phyloP scores from a whole-genome alignment of 1,139 yeast species.

The Saccharomyces hybrid region DNA sequence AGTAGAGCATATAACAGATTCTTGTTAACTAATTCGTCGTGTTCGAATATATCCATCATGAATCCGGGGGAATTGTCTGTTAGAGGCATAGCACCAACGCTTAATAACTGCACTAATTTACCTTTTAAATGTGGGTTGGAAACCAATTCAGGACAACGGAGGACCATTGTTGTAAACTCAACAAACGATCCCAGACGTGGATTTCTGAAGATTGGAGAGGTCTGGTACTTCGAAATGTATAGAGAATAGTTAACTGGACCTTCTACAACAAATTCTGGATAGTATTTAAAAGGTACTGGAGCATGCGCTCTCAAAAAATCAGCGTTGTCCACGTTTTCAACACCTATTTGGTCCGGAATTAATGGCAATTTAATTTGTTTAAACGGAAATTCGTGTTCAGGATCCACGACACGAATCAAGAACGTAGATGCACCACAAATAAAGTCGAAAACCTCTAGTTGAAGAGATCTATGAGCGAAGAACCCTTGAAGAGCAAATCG shows the following conservation, averaged over 20 bases:
- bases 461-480: slow-evolving; percentile 47
- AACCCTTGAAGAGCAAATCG: slow-evolving; percentile 54
- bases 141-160: slow-evolving; percentile 78
- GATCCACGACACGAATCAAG: slow-evolving; percentile 65
- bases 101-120: slow-evolving; percentile 70
- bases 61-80: slow-evolving; percentile 63
- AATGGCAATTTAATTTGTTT: slow-evolving; percentile 55
- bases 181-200: slow-evolving; percentile 51
- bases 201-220: slow-evolving; percentile 53
- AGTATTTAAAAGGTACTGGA: slow-evolving; percentile 72
- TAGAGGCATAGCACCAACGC: slow-evolving; percentile 61
- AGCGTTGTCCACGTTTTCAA: slow-evolving; percentile 61
- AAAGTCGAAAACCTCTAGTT: slow-evolving; percentile 66
- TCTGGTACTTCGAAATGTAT: slow-evolving; percentile 51
- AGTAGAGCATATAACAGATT: slow-evolving; percentile 74
- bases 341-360: slow-evolving; percentile 42
- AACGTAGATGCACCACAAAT: slow-evolving; percentile 69
- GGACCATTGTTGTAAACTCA: slow-evolving; percentile 62
- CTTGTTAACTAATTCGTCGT: slow-evolving; percentile 53
- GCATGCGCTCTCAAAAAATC: slow-evolving; percentile 58
- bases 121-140: slow-evolving; percentile 94
- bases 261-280: slow-evolving; percentile 82
- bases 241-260: slow-evolving; percentile 73
- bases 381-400: slow-evolving; percentile 56
- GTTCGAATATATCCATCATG: slow-evolving; percentile 56